Conservation (phyloP, 164 flowering plant genomes). For the Brasenia schreberi region DNA sequence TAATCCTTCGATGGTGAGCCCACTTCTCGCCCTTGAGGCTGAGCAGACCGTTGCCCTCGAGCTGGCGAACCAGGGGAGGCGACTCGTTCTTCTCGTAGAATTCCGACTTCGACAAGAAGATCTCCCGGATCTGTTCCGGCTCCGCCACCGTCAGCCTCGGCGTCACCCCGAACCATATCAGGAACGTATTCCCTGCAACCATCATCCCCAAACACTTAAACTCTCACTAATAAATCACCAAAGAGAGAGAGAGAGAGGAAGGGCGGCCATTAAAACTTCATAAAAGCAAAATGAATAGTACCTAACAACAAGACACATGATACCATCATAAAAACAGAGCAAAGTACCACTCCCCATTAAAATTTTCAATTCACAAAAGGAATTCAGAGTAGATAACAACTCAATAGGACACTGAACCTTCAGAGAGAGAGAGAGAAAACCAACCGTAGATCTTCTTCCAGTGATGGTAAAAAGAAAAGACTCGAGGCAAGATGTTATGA, state of each 20-base stretch:
- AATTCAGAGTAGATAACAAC: neutral
- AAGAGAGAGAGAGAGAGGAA: constrained; percentile 14
- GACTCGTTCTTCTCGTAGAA: constrained; percentile 79
- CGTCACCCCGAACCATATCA: constrained; percentile 95
- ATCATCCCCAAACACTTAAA: constrained; percentile 1
- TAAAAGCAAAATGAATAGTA: constrained; percentile 5
- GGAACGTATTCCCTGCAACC: constrained; percentile 68
- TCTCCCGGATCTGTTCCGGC: constrained; percentile 78
- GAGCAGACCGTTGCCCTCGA: constrained; percentile 87
- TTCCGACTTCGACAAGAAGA: constrained; percentile 62
- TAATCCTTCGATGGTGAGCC: constrained; percentile 90
- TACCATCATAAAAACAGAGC: neutral
- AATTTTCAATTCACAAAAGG: neutral
- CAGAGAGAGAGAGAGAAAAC: constrained; percentile 3
- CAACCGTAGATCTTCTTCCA: constrained; percentile 97
- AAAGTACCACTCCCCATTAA: neutral
- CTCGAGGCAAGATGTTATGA: constrained; percentile 93
- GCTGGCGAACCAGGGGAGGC: constrained; percentile 71
- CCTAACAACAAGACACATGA: constrained; percentile 6
- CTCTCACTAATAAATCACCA: constrained; percentile 1
- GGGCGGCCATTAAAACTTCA: constrained; percentile 9
- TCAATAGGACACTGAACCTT: neutral
- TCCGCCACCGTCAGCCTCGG: constrained; percentile 78
- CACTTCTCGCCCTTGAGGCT: constrained; percentile 95
- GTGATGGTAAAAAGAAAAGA: constrained; percentile 90